Base-by-base conservation (phyloP, 2,329 filamentous ascomycete genomes). In the Fusarium sp. region DNA sequence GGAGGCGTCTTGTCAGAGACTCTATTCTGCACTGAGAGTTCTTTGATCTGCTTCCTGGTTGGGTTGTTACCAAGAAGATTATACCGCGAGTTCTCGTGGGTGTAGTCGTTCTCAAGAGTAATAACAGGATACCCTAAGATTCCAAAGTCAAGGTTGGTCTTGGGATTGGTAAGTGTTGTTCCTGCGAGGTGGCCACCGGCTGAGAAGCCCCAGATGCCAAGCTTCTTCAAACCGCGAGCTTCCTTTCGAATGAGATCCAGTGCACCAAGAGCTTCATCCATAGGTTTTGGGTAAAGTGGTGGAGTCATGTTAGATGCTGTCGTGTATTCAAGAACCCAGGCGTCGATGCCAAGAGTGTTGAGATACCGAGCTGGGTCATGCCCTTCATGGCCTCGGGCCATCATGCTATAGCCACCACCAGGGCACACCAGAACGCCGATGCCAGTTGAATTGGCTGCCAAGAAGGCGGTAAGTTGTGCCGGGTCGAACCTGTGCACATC, bases 171-270 rank as follows among this genome's bases (percentile, higher is more conserved):
- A 2, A 67, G 34, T 0, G 67, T 70, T n/a, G 54, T 67, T 31
- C 58, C 62, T 4, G 67, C 67, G 4, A 70, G 59, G 16, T 70
- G 67, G 0, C 67, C 67, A 1, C 67, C 67, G 0, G 67, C 67
- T 5, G 67, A 70, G 18, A 70, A 70, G 6, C 67, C 67, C 67
- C 64, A 67, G 8, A 70, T 56, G 0, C 67, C 67, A 0, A 70
- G 42, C 4, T 70, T 70, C 42, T 67, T 67, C 0, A 42, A 37
- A 1, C 18, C 13, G 1, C 54, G 52, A 0, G 58, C 64, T 6
- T 70, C 30, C 11, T 57, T 23, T 7, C 67, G 41, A 9, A 70
- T 70, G 2, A 60, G 42, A 2, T 63, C 46, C 4, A 70, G 18
- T 0, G 67, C 67, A 5, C 64, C 67, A 2, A 70, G 26, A 2